Evolutionary conservation across 768 basidiomycete genomes (phyloP), one percentile per base, ranked within the genome.

Genomic region (Kwoniella dendrophila): DNA sequence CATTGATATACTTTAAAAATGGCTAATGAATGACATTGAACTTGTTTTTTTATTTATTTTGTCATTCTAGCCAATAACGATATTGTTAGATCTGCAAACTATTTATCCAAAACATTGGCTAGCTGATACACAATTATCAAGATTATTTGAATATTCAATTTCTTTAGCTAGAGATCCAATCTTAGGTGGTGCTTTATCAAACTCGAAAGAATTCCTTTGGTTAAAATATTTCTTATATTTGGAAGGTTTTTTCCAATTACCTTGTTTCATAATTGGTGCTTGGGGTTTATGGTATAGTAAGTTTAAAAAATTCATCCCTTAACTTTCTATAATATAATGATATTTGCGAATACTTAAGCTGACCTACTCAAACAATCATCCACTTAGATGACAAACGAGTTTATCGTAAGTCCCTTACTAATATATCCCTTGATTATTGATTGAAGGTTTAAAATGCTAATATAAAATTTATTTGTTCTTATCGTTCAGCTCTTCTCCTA

Each of bases 21-120:
- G 7, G 34, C 7, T 36, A 36, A 36, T 8, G 34, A 16, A 8
- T 36, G 7, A 36, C 16, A 36, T 14, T 34, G 44, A 20, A 26
- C 11, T 49, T 27, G 14, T 26, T 2, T n/a, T n/a, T n/a, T 38
- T 30, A n/a, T 22, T 40, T 10, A 8, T 5, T n/a, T 1, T 26
- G 1, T 11, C 18, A 24, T 26, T 24, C 3, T 59, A 75, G 72
- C 84, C 86, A 0, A 85, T 87, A 3, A 86, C 90, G 3, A 69
- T 92, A 7, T 71, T 87, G 27, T 77, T 92, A 44, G 91, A 92
- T 78, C 75, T 87, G 12, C 90, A 92, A 77, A 79, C 84, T 7
- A 59, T 92, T 36, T 81, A 80, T 59, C 80, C 79, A 0, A 59
- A 82, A 2, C 68, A 77, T 18, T 66, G 85, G 6, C 77, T 87